Percentiles rank a stretch among this genome's conserved stretches.
These are phyloP conservation scores for Termitomyces sp. DNA, from an alignment of 768 basidiomycete genomes.

Conservation along the genomic window DNA sequence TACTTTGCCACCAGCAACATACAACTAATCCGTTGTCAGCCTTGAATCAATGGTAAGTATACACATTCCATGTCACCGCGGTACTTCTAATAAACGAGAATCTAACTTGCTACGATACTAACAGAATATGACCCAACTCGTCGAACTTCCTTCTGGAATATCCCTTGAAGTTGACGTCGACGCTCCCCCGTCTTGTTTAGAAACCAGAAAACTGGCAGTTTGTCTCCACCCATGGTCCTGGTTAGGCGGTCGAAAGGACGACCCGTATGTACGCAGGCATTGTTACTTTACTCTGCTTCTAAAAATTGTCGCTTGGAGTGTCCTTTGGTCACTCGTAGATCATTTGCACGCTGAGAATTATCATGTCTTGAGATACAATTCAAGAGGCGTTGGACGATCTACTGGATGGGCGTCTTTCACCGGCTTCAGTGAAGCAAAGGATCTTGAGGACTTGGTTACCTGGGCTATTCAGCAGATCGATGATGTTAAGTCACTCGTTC, in stretches of 20 bases:
- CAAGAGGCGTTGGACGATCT: conserved; percentile 71
- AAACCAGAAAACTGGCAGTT: conserved; percentile 45
- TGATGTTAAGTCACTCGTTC: conserved; percentile 42
- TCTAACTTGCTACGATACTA: background rate
- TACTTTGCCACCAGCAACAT: too few species aligned
- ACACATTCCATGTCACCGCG: too few species aligned
- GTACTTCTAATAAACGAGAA: background rate
- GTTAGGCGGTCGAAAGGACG: conserved; percentile 71
- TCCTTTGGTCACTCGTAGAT: conserved; percentile 33
- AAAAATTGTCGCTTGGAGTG: conserved; percentile 25
- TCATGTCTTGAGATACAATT: conserved; percentile 67
- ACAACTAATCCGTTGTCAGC: too few species aligned
- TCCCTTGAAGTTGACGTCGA: conserved; percentile 35
- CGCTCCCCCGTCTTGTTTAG: conserved; percentile 17
- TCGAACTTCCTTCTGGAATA: conserved; percentile 16
- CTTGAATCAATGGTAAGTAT: too few species aligned
- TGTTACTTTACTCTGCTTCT: background rate
- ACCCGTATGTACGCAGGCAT: conserved; percentile 52
- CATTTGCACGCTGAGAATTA: conserved; percentile 40
- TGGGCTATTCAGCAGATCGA: conserved; percentile 42
- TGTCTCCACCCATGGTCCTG: conserved; percentile 85
- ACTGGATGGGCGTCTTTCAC: conserved; percentile 70
- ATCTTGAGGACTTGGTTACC: conserved; percentile 56
- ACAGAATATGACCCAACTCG: conserved; percentile 9
- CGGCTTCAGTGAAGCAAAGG: conserved; percentile 63